These are phyloP conservation scores for Fusarium mexicanum DNA, from an alignment of 2,329 filamentous ascomycete species.

Conservation along the genomic window DNA sequence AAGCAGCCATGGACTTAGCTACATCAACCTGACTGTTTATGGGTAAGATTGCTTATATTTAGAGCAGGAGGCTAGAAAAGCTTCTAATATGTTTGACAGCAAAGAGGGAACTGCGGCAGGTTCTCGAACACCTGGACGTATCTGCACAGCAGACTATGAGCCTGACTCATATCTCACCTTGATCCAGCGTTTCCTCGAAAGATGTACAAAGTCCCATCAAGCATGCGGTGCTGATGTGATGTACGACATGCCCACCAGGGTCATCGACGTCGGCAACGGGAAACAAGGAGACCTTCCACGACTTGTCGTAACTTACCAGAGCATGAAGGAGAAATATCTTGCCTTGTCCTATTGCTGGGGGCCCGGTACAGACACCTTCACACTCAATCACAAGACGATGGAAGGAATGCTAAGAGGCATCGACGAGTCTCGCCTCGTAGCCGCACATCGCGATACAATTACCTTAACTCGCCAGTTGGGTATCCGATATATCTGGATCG, in stretches of 20 bases:
- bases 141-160: background rate
- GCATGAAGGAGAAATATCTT: background rate
- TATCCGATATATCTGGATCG: conserved; percentile 2
- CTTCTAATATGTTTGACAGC: background rate
- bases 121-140: background rate
- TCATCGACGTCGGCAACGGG: background rate
- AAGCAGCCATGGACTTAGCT: background rate
- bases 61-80: no score
- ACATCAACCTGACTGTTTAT: background rate
- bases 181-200: background rate
- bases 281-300: background rate
- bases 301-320: background rate
- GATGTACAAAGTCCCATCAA: background rate
- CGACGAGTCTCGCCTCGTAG: background rate
- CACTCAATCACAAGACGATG: background rate
- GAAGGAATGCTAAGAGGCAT: background rate
- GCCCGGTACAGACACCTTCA: conserved; percentile 7
- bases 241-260: conserved; percentile 1
- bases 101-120: background rate
- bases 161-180: background rate
- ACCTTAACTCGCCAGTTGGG: background rate
- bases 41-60: background rate
- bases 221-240: background rate
- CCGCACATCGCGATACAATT: background rate
- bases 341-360: conserved; percentile 17